Evolutionary conservation across 768 basidiomycete genomes (phyloP).

Genomic region (Kwoniella dejecticola): DNA sequence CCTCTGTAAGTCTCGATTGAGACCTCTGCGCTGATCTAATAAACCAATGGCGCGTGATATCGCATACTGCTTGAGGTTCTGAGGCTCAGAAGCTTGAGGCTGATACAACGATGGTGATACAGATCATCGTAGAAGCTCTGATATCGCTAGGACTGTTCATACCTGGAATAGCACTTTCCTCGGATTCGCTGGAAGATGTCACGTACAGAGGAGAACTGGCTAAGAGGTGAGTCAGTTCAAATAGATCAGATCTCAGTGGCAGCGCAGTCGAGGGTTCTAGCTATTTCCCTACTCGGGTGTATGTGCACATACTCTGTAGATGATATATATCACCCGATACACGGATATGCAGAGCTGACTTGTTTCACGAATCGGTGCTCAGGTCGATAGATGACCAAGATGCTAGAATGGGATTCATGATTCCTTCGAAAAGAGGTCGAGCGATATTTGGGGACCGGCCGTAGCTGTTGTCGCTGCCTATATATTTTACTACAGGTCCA

Average conservation of each 20-base stretch:
- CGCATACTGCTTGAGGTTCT: too few relatives aligned
- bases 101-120: slow-evolving; percentile 3
- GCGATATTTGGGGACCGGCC: slow-evolving; percentile 38
- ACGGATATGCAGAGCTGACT: too few relatives aligned
- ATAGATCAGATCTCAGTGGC: too few relatives aligned
- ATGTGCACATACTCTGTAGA: too few relatives aligned
- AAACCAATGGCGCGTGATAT: background rate
- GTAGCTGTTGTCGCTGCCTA: background rate
- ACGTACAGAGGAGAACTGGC: slow-evolving; percentile 53
- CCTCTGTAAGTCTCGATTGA: slow-evolving; percentile 36
- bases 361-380: too few relatives aligned
- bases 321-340: too few relatives aligned
- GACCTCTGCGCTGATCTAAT: background rate
- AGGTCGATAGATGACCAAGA: slow-evolving; percentile 44
- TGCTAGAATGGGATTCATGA: slow-evolving; percentile 45
- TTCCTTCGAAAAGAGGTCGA: slow-evolving; percentile 26
- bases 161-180: slow-evolving; percentile 41
- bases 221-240: slow-evolving; percentile 41
- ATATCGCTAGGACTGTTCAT: slow-evolving; percentile 47
- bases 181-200: slow-evolving; percentile 44
- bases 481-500: too few relatives aligned
- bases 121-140: slow-evolving; percentile 51
- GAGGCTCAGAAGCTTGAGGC: too few relatives aligned
- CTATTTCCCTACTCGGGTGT: too few relatives aligned
- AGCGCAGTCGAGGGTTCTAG: too few relatives aligned